Conservation (phyloP, 164 flowering plant genomes). For the Nelumbo lutea region DNA sequence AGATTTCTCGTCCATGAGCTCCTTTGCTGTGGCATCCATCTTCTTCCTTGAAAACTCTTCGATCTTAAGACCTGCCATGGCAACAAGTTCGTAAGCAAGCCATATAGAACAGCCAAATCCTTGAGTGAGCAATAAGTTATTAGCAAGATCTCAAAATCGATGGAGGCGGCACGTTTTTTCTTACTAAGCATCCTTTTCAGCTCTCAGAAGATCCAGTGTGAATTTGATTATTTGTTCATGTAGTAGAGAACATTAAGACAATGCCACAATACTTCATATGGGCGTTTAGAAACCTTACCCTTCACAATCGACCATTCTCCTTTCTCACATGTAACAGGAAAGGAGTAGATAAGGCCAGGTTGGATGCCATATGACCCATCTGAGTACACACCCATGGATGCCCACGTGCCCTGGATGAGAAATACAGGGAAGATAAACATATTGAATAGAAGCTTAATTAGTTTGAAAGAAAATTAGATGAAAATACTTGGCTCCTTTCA, state of each 20-base stretch:
- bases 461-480: background rate
- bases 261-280: too few relatives aligned
- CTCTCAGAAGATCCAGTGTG: background rate
- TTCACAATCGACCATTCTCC: slow-evolving; percentile 89
- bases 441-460: background rate
- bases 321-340: slow-evolving; percentile 82
- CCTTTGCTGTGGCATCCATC: slow-evolving; percentile 73
- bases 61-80: slow-evolving; percentile 61
- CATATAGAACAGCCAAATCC: too few relatives aligned
- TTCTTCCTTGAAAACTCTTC: slow-evolving; percentile 68
- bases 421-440: background rate
- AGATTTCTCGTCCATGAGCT: slow-evolving; percentile 68
- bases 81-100: background rate
- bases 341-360: slow-evolving; percentile 76
- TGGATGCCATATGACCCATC: slow-evolving; percentile 86
- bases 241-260: background rate
- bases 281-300: slow-evolving; percentile 31
- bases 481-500: too few relatives aligned
- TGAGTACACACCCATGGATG: slow-evolving; percentile 89
- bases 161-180: too few relatives aligned
- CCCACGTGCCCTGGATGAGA: slow-evolving; percentile 69
- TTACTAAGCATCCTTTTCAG: background rate
- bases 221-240: background rate
- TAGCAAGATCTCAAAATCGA: background rate
- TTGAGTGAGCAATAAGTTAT: background rate